These are phyloP conservation scores for Phytophthora nicotianae DNA, from an alignment of 352 stramenopile species.

Conservation along the genomic window DNA sequence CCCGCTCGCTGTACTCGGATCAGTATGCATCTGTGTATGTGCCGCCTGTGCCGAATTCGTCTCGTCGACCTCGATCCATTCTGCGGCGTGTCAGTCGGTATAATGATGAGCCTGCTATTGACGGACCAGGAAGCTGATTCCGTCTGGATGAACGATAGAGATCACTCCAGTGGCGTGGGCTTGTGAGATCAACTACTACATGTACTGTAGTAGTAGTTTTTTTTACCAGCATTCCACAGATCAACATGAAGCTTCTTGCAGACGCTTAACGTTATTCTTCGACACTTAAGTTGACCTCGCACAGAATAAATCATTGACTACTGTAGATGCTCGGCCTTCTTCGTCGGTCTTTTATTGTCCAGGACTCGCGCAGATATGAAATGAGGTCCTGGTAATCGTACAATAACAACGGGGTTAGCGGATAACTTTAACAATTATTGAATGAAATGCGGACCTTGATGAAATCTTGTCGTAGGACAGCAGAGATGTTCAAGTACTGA, in stretches of 20 bases:
- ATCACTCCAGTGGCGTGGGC: not conserved
- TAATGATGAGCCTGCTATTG: constrained; percentile 43
- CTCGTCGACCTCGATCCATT: constrained; percentile 42
- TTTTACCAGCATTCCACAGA: not conserved
- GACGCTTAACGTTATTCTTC: not conserved
- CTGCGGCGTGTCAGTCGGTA: constrained; percentile 64
- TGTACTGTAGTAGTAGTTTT: too few relatives aligned
- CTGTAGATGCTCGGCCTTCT: constrained; percentile 3
- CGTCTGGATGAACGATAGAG: not conserved
- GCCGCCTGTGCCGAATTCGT: constrained; percentile 27
- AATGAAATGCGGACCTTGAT: constrained; percentile 45
- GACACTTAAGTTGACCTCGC: constrained; percentile 5
- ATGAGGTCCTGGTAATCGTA: constrained; percentile 69
- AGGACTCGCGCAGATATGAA: constrained; percentile 51
- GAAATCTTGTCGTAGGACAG: constrained; percentile 55
- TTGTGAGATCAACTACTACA: not conserved
- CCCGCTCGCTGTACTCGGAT: constrained; percentile 31
- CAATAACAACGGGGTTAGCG: too few relatives aligned
- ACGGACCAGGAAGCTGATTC: constrained; percentile 19
- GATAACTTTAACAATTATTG: too few relatives aligned
- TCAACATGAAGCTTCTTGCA: constrained; percentile 10
- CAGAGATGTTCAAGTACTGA: constrained; percentile 63
- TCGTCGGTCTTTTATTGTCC: constrained; percentile 25
- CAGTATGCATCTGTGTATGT: constrained; percentile 15
- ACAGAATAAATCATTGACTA: constrained; percentile 32